Conservation (phyloP, 2,329 filamentous ascomycete genomes). For the Fusarium sororula region DNA sequence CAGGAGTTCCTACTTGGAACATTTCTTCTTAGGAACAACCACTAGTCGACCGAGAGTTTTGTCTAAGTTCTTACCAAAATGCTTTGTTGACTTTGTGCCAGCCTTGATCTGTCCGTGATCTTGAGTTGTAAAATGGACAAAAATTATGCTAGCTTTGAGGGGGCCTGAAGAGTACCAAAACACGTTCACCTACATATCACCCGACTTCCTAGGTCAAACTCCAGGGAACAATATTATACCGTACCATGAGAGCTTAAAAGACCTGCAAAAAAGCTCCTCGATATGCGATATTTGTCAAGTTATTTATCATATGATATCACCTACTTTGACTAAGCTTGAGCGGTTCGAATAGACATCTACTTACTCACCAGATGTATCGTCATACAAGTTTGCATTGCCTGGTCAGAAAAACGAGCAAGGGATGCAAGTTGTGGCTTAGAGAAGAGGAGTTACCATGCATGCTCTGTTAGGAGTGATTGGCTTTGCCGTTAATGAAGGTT, state of each 20-base stretch:
- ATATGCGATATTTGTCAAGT: not conserved
- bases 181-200: not conserved
- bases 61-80: not conserved
- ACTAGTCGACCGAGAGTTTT: too few species aligned
- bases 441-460: not conserved
- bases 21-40: too few species aligned
- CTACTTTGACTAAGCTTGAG: not conserved
- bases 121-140: not conserved
- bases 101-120: not conserved
- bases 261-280: not conserved
- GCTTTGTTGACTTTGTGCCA: not conserved
- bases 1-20: not conserved
- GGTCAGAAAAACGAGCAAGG: not conserved
- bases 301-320: not conserved
- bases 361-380: too few species aligned
- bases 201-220: not conserved
- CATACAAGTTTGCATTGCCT: not conserved
- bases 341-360: fast-evolving
- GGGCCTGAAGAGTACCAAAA: not conserved
- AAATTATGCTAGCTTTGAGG: not conserved
- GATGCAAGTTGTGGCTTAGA: not conserved
- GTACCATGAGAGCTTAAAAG: too few species aligned
- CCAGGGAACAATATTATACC: too few species aligned
- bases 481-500: too few species aligned
- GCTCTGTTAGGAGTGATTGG: not conserved